Percentiles rank a stretch among this genome's conserved stretches.
Evolutionary conservation across 176 grass and related monocot genomes (phyloP).

Genomic region (Bonia amplexicaulis): DNA sequence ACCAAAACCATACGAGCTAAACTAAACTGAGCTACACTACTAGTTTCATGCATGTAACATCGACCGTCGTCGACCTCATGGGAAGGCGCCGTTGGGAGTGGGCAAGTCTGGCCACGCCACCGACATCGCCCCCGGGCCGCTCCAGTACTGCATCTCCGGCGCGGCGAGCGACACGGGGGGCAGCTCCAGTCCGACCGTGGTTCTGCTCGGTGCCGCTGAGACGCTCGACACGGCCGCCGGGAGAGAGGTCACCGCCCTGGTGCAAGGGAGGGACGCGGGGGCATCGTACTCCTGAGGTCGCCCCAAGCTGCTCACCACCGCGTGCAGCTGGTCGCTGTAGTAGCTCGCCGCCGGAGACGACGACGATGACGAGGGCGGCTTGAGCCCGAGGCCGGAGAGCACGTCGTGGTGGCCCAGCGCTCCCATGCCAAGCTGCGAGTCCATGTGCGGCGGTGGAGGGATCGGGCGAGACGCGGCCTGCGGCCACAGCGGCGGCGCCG

Average conservation of each 20-base stretch:
- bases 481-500: conserved; percentile 34
- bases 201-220: conserved; percentile 4
- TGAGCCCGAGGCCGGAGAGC: conserved; percentile 36
- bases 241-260: conserved; percentile 19
- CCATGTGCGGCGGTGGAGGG: conserved; percentile 28
- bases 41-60: conserved; percentile 20
- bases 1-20: conserved; percentile 28
- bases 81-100: conserved; percentile 47
- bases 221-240: background rate
- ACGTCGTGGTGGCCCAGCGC: conserved; percentile 38
- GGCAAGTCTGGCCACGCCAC: conserved; percentile 57
- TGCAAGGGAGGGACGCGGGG: conserved; percentile 25
- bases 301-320: conserved; percentile 37
- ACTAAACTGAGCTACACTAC: conserved; percentile 29
- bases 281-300: conserved; percentile 26
- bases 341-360: conserved; percentile 22
- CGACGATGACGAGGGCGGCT: conserved; percentile 18
- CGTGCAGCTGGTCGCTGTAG: conserved; percentile 66
- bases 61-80: conserved; percentile 4
- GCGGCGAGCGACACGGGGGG: conserved; percentile 9
- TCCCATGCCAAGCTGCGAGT: conserved; percentile 44
- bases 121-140: conserved; percentile 34
- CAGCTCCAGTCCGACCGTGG: conserved; percentile 32
- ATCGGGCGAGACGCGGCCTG: background rate
- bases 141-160: conserved; percentile 50